Percentiles rank a stretch among this genome's conserved stretches.
Conservation (phyloP, 306 rosid genomes). For the Gleditsia sinensis region DNA sequence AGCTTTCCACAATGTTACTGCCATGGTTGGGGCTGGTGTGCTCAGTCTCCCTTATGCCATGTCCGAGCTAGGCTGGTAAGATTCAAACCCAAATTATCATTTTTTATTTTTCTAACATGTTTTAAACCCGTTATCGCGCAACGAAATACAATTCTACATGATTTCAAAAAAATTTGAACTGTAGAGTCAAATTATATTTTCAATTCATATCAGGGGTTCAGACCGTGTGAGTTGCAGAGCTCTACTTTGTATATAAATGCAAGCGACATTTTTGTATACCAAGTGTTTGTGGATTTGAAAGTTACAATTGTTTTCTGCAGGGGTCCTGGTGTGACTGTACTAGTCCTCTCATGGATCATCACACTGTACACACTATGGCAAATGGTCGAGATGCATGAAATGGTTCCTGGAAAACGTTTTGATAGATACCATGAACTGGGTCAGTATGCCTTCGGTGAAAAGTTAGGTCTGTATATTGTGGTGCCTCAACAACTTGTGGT, state of each 20-base stretch:
- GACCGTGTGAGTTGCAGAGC: too few species aligned
- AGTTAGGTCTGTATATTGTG: slow-evolving; percentile 81
- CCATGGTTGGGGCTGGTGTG: slow-evolving; percentile 96
- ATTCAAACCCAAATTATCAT: slow-evolving; percentile 14
- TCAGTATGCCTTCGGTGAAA: slow-evolving; percentile 80
- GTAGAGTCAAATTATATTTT: too few species aligned
- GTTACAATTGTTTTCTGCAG: slow-evolving; percentile 32
- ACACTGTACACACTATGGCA: slow-evolving; percentile 78
- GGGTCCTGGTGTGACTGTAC: slow-evolving; percentile 73
- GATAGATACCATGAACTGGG: slow-evolving; percentile 87
- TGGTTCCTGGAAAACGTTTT: slow-evolving; percentile 79
- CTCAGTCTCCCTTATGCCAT: slow-evolving; percentile 76
- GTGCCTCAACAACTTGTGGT: slow-evolving; percentile 82
- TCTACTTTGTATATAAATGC: background rate
- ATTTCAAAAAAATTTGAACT: too few species aligned
- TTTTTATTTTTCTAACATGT: background rate
- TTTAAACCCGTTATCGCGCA: too few species aligned
- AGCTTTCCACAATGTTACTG: slow-evolving; percentile 84
- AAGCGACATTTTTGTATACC: background rate
- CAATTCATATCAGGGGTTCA: too few species aligned
- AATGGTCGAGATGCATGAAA: slow-evolving; percentile 93
- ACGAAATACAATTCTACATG: too few species aligned
- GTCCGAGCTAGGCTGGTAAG: slow-evolving; percentile 77
- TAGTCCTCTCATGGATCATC: slow-evolving; percentile 71
- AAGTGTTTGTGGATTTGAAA: slow-evolving; percentile 1